Conservation (phyloP, 768 basidiomycete species). For the Pleurotus giganteus region DNA sequence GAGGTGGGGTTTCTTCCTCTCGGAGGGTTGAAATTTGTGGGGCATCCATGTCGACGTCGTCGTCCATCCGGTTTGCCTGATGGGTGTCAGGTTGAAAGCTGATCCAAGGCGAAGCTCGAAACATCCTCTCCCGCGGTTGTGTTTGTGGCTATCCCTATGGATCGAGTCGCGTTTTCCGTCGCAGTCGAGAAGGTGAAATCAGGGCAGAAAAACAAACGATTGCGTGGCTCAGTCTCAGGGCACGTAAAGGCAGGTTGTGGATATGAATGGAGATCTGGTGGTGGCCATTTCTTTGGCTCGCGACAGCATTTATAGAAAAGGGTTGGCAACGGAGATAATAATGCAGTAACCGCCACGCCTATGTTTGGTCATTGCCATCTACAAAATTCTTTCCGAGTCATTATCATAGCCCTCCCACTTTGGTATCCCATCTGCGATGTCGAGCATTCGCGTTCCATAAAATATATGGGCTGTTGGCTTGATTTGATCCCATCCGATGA, state of each 20-base stretch:
- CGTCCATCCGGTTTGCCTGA: constrained; percentile 33
- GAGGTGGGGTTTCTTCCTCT: constrained; percentile 73
- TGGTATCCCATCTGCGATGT: constrained; percentile 50
- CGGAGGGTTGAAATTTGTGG: constrained; percentile 78
- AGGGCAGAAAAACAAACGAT: background rate
- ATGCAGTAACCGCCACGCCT: background rate
- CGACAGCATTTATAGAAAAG: constrained; percentile 5
- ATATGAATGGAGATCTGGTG: background rate
- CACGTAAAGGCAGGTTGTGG: background rate
- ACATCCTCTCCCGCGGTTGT: constrained; percentile 28
- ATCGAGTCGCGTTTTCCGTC: too few relatives aligned
- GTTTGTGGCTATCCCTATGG: constrained; percentile 5
- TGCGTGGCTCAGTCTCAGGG: background rate
- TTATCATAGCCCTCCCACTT: constrained; percentile 70
- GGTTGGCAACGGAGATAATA: constrained; percentile 7
- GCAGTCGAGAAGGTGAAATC: background rate
- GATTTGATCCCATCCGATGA: constrained; percentile 50
- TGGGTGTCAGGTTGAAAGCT: constrained; percentile 44
- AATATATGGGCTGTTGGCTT: constrained; percentile 68
- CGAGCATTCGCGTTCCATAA: constrained; percentile 60
- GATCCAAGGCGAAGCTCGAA: constrained; percentile 65
- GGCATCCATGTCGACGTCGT: constrained; percentile 69
- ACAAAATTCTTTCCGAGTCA: constrained; percentile 35
- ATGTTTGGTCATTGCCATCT: constrained; percentile 4
- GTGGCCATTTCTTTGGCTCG: background rate